A percentile compares a stretch with the other conserved stretches of the same genome.
These are phyloP conservation scores for Cercospora citrullina DNA, from an alignment of 2,329 filamentous ascomycete genomes.

Conservation along the genomic window DNA sequence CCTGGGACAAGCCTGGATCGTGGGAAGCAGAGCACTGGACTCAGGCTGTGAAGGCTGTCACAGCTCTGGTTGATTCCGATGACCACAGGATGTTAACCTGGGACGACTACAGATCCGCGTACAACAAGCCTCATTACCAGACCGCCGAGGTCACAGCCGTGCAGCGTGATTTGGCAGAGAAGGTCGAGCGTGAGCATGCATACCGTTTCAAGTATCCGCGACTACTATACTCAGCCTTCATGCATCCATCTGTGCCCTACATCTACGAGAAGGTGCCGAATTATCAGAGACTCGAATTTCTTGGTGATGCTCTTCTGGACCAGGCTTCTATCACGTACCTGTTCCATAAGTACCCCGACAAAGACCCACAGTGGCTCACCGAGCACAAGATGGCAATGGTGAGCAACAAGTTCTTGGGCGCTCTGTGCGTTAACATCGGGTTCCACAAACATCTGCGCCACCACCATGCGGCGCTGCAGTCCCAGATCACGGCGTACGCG, in stretches of 20 bases:
- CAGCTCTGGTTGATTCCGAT: slow-evolving; percentile 65
- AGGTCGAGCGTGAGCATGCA: slow-evolving; percentile 60
- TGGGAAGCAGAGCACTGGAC: slow-evolving; percentile 56
- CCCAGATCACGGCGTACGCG: slow-evolving; percentile 57
- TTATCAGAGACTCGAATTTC: slow-evolving; percentile 89
- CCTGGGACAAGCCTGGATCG: slow-evolving; percentile 48
- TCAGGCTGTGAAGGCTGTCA: slow-evolving; percentile 64
- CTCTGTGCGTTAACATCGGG: slow-evolving; percentile 72
- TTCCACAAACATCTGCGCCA: slow-evolving; percentile 72
- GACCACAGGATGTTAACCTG: slow-evolving; percentile 71
- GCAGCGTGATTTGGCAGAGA: slow-evolving; percentile 66
- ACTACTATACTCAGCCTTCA: slow-evolving; percentile 80
- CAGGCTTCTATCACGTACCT: slow-evolving; percentile 82
- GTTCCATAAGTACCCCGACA: slow-evolving; percentile 71
- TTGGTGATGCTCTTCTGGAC: slow-evolving; percentile 86
- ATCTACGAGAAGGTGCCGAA: slow-evolving; percentile 76
- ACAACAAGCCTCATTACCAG: slow-evolving; percentile 72
- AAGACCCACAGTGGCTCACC: slow-evolving; percentile 93
- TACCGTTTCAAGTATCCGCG: slow-evolving; percentile 74
- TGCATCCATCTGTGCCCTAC: slow-evolving; percentile 78
- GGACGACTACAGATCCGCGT: slow-evolving; percentile 70
- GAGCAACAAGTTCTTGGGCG: slow-evolving; percentile 89
- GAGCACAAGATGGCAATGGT: slow-evolving; percentile 99
- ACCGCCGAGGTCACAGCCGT: slow-evolving; percentile 59
- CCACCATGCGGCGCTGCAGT: slow-evolving; percentile 52